Percentiles rank a stretch among this genome's conserved stretches.
Conservation (phyloP, 768 basidiomycete species). For the Polyporus arcularius region DNA sequence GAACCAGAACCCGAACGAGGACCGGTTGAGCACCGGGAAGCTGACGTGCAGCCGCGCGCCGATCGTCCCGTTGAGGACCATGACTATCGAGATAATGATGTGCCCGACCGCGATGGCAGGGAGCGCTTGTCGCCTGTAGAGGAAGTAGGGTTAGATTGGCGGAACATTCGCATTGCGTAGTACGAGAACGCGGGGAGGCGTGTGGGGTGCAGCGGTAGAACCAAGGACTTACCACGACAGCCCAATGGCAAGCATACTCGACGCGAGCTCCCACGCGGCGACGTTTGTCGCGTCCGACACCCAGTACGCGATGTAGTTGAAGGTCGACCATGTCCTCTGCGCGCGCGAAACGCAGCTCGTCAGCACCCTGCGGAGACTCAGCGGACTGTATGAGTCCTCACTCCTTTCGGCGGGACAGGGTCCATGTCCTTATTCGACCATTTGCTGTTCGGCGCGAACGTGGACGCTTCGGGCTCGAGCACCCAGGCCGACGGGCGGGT, state of each 20-base stretch:
- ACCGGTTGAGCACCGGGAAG: constrained; percentile 78
- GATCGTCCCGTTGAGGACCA: constrained; percentile 77
- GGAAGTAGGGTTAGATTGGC: not conserved
- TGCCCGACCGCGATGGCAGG: constrained; percentile 73
- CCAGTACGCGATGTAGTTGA: constrained; percentile 69
- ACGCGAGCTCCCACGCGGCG: constrained; percentile 56
- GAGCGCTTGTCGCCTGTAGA: constrained; percentile 60
- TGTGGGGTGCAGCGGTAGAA: not conserved
- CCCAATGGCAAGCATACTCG: constrained; percentile 74
- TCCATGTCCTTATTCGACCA: constrained; percentile 82
- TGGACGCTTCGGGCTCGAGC: constrained; percentile 52
- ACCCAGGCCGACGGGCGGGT: constrained; percentile 45
- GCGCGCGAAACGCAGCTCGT: not conserved
- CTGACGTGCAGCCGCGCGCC: constrained; percentile 78
- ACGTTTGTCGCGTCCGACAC: constrained; percentile 33
- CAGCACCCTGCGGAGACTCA: not conserved
- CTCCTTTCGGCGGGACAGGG: constrained; percentile 55
- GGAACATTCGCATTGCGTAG: not conserved
- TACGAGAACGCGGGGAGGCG: not conserved
- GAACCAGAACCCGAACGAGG: constrained; percentile 89
- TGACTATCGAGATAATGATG: constrained; percentile 66
- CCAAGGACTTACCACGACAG: constrained; percentile 58
- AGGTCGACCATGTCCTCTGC: constrained; percentile 65
- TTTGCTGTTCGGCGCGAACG: constrained; percentile 56
- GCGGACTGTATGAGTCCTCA: not conserved